A percentile compares a stretch with the other conserved stretches of the same genome.
Conservation (phyloP, 2,329 filamentous ascomycete genomes). For the Colletotrichum eremochloae region DNA sequence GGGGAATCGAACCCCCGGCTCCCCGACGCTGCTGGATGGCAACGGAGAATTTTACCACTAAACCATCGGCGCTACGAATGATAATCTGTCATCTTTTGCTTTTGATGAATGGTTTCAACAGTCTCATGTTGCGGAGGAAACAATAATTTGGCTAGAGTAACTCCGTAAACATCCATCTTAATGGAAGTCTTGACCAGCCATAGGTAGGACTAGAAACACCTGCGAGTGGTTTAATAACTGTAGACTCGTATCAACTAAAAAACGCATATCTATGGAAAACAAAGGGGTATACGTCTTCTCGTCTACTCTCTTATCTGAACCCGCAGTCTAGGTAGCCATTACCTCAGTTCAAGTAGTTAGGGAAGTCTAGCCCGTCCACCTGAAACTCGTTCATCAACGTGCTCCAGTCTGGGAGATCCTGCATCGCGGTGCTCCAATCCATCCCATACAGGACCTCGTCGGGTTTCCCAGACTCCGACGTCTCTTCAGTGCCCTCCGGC, state of each 20-base stretch:
- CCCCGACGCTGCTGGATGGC: conserved; percentile 25
- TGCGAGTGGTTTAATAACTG: background rate
- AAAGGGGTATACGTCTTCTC: background rate
- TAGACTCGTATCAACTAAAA: too few relatives aligned
- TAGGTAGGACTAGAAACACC: background rate
- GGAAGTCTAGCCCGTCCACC: conserved; percentile 46
- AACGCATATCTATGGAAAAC: background rate
- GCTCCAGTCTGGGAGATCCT: conserved; percentile 48
- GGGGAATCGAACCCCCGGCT: conserved; percentile 30
- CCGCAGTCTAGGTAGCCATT: background rate
- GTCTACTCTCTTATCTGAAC: background rate
- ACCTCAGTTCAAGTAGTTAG: conserved; percentile 31
- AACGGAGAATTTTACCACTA: conserved; percentile 31
- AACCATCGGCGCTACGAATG: conserved; percentile 6
- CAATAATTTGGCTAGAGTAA: background rate
- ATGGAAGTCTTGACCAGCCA: background rate
- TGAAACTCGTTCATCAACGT: conserved; percentile 49
- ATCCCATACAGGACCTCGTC: conserved; percentile 9
- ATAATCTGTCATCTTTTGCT: rapidly evolving
- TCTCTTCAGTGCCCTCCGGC: conserved; percentile 11
- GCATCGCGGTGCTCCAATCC: conserved; percentile 24
- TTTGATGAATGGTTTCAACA: rapidly evolving
- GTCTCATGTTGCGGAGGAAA: rapidly evolving
- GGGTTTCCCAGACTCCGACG: background rate
- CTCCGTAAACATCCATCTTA: background rate